phyloP scores from a whole-genome alignment of 2,329 filamentous ascomycete genomes.

The Neofusicoccum sp. region DNA sequence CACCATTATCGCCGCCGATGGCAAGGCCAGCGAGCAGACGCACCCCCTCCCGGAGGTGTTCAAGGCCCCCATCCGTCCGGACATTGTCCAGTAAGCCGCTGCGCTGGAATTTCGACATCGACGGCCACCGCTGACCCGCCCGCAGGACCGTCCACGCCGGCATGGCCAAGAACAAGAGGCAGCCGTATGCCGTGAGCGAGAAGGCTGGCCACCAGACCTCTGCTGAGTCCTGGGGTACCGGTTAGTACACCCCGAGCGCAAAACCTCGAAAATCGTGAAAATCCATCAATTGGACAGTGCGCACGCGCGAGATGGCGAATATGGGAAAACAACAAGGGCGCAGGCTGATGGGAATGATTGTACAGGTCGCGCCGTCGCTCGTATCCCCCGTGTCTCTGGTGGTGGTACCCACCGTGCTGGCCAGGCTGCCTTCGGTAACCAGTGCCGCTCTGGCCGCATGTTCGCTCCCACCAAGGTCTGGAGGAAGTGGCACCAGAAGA shows the following conservation, averaged over 20 bases:
- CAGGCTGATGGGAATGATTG: slow-evolving; percentile 19
- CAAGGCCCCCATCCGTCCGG: slow-evolving; percentile 93
- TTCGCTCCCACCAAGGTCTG: slow-evolving; percentile 99
- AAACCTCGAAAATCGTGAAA: slow-evolving; percentile 24
- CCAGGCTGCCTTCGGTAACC: slow-evolving; percentile 99
- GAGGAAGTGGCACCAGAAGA: slow-evolving; percentile 99
- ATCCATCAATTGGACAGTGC: slow-evolving; percentile 12
- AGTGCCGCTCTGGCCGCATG: slow-evolving; percentile 99
- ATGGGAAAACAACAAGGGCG: not conserved
- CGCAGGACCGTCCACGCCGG: slow-evolving; percentile 81
- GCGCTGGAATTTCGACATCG: slow-evolving; percentile 4
- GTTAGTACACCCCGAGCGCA: slow-evolving; percentile 56
- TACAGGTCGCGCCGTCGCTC: slow-evolving; percentile 93
- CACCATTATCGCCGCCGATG: slow-evolving; percentile 95
- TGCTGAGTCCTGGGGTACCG: slow-evolving; percentile 99
- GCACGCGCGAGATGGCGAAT: not conserved
- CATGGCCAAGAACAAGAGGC: slow-evolving; percentile 99
- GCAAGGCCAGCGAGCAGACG: slow-evolving; percentile 83
- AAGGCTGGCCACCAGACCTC: slow-evolving; percentile 99
- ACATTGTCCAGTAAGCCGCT: slow-evolving; percentile 87
- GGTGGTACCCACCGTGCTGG: slow-evolving; percentile 99
- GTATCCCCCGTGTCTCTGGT: slow-evolving; percentile 99
- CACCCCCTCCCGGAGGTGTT: slow-evolving; percentile 96
- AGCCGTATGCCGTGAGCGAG: slow-evolving; percentile 99
- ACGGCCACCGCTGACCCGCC: slow-evolving; percentile 33